Percentiles rank a stretch among this genome's conserved stretches.
phyloP scores from a whole-genome alignment of 208 protist species.

The Acanthamoeba healyi region DNA sequence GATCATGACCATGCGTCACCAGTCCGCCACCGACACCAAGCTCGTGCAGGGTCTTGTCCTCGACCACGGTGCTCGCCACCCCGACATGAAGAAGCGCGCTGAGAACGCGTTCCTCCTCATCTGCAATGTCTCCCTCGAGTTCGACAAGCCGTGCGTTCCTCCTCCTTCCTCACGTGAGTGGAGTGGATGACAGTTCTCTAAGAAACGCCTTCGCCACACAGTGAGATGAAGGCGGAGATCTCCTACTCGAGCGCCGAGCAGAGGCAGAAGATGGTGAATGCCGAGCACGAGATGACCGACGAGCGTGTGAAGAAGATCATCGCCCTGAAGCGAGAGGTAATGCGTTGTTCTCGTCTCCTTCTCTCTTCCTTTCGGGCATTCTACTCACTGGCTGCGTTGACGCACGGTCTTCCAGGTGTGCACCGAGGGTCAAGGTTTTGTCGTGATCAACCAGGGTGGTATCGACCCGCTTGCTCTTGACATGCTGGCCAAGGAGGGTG shows the following conservation, averaged over 20 bases:
- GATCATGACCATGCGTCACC: constrained; percentile 99
- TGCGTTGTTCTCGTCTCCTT: not conserved
- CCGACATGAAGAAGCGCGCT: constrained; percentile 98
- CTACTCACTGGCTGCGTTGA: not conserved
- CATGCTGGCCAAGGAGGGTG: constrained; percentile 97
- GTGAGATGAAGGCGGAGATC: constrained; percentile 98
- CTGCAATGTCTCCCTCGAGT: constrained; percentile 99
- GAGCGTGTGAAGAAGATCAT: constrained; percentile 98
- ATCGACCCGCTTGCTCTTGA: constrained; percentile 99
- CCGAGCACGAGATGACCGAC: constrained; percentile 98
- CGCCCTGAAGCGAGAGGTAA: constrained; percentile 96
- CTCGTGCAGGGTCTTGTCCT: constrained; percentile 99
- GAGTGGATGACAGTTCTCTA: constrained; percentile 63
- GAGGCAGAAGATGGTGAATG: constrained; percentile 97
- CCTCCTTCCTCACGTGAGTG: too few species aligned
- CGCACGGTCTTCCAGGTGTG: constrained; percentile 84
- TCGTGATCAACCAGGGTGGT: constrained; percentile 99
- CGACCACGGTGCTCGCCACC: constrained; percentile 99
- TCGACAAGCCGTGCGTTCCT: constrained; percentile 95
- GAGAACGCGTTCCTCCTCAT: constrained; percentile 98
- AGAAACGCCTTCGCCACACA: constrained; percentile 36
- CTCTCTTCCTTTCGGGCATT: not conserved
- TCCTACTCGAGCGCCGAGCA: constrained; percentile 98
- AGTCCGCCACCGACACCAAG: constrained; percentile 95
- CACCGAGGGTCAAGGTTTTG: constrained; percentile 96